A percentile compares a stretch with the other conserved stretches of the same genome.
phyloP scores from a whole-genome alignment of 2,329 filamentous ascomycete species.

The Fusarium stilboides region DNA sequence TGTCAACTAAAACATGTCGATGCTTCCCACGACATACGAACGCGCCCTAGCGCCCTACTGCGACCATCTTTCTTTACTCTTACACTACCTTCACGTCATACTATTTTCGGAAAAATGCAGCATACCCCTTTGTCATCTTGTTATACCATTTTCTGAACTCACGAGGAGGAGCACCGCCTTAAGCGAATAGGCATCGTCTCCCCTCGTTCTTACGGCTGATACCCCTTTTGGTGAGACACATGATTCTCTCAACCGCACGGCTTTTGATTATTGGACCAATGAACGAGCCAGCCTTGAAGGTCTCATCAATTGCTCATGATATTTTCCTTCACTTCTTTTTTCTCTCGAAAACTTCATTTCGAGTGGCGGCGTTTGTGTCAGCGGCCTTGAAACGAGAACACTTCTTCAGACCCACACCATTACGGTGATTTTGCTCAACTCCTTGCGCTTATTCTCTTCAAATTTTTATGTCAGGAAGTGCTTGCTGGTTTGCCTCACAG shows the following conservation, averaged over 20 bases:
- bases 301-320: constrained; percentile 37
- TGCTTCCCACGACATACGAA: constrained; percentile 38
- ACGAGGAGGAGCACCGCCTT: constrained; percentile 30
- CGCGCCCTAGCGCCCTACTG: constrained; percentile 29
- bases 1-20: constrained; percentile 18
- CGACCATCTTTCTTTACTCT: constrained; percentile 43
- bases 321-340: constrained; percentile 28
- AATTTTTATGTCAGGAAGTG: constrained; percentile 10
- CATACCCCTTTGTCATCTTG: constrained; percentile 55
- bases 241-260: constrained; percentile 22
- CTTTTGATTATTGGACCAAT: constrained; percentile 30
- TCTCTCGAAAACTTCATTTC: constrained; percentile 34
- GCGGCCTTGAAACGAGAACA: constrained; percentile 39
- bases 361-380: constrained; percentile 42
- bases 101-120: constrained; percentile 52
- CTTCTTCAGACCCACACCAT: constrained; percentile 20
- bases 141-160: constrained; percentile 40
- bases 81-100: constrained; percentile 42
- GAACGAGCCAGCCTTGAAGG: constrained; percentile 29
- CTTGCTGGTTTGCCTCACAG: constrained; percentile 18
- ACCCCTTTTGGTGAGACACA: constrained; percentile 37
- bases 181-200: constrained; percentile 22
- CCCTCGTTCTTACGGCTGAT: constrained; percentile 41
- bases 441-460: constrained; percentile 29
- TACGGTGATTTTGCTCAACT: constrained; percentile 20